Conservation (phyloP, 2,329 filamentous ascomycete species). For the Ophiostoma montium region DNA sequence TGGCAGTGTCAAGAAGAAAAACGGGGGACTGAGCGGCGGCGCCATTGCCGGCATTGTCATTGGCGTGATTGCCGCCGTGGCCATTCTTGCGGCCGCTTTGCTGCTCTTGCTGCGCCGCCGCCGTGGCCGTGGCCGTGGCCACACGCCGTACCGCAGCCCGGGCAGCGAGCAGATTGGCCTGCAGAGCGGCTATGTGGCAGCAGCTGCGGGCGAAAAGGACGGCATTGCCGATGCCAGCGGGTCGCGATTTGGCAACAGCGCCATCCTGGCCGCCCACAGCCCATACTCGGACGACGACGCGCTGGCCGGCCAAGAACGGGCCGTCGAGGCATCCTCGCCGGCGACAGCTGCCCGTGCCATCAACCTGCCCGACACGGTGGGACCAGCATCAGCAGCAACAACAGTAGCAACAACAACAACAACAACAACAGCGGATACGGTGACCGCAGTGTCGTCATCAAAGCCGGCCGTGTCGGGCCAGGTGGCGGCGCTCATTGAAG, state of each 20-base stretch:
- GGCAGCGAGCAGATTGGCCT: neutral
- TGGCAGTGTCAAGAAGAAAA: neutral
- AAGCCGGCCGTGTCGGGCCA: conserved; percentile 2
- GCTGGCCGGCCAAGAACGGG: neutral
- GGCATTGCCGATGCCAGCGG: neutral
- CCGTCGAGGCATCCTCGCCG: neutral
- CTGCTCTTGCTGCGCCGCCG: conserved; percentile 32
- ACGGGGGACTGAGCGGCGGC: conserved; percentile 24
- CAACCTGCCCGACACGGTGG: neutral
- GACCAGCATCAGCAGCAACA: neutral
- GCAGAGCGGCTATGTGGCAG: neutral
- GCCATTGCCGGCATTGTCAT: conserved; percentile 35
- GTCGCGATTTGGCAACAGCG: neutral
- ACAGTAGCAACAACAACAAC: no score
- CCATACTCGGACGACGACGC: neutral
- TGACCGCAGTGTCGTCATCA: no score
- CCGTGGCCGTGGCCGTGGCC: conserved; percentile 11
- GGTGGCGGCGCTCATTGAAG: conserved; percentile 32
- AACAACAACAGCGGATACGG: no score
- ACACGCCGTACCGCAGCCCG: neutral
- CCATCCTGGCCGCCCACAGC: neutral
- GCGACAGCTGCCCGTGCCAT: neutral
- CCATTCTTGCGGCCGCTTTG: conserved; percentile 23
- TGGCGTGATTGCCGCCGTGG: conserved; percentile 24
- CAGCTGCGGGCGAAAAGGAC: neutral